Percentiles rank a stretch among this genome's conserved stretches.
phyloP scores from a whole-genome alignment of 768 basidiomycete genomes.

The Boletus barrowsii region DNA sequence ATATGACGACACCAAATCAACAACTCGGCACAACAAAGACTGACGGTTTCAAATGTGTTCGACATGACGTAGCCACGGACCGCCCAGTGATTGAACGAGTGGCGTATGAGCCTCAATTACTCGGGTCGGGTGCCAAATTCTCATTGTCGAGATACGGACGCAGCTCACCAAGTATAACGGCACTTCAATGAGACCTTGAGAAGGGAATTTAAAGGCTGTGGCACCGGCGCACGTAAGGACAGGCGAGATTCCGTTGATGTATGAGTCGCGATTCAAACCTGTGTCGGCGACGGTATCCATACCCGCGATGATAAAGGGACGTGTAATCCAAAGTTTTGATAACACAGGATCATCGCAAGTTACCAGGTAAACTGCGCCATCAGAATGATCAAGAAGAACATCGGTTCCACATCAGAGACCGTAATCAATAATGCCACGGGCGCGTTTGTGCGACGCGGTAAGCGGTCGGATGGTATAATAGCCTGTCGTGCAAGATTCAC shows the following conservation, averaged over 20 bases:
- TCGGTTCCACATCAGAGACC: neutral
- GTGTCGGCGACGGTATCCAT: neutral
- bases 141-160: neutral
- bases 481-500: neutral
- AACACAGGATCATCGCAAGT: neutral
- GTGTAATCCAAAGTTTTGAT: neutral
- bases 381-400: neutral
- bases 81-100: neutral
- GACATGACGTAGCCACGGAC: neutral
- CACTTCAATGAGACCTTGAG: neutral
- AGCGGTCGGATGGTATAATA: neutral
- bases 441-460: no score
- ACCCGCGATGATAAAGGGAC: neutral
- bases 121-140: neutral
- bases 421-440: neutral
- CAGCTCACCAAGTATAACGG: neutral
- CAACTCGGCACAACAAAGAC: neutral
- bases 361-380: neutral
- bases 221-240: neutral
- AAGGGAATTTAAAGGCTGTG: neutral
- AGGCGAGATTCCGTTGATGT: neutral
- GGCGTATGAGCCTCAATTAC: neutral
- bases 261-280: neutral
- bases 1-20: neutral
- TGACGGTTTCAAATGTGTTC: constrained; percentile 8